phyloP scores from a whole-genome alignment of 2,329 filamentous ascomycete species.

The Aquanectria penicillioides region DNA sequence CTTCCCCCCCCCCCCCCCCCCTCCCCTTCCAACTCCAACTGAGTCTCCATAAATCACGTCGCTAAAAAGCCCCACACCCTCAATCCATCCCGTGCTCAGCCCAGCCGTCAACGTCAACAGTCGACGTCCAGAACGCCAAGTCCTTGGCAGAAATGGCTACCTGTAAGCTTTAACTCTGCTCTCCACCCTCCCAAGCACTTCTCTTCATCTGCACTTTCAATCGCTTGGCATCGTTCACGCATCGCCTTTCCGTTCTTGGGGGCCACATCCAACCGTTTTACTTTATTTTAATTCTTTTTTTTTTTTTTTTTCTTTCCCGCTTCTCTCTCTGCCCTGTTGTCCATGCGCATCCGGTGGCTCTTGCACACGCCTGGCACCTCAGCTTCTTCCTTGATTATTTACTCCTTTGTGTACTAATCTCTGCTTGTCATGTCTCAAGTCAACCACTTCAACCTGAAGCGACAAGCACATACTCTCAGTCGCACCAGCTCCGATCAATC shows the following conservation, averaged over 20 bases:
- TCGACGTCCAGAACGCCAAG: too few relatives aligned
- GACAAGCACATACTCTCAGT: constrained; percentile 54
- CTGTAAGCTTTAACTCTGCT: not conserved
- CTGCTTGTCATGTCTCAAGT: constrained; percentile 46
- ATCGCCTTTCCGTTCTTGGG: not conserved
- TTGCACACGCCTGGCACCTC: too few relatives aligned
- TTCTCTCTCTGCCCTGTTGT: not conserved
- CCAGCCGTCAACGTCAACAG: not conserved
- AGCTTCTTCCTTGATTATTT: not conserved
- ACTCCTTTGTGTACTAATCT: not conserved
- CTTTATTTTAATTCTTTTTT: constrained; percentile 17
- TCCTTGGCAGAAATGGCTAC: not conserved
- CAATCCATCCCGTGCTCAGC: constrained; percentile 6
- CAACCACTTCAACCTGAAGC: constrained; percentile 58
- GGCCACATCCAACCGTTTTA: constrained; percentile 33
- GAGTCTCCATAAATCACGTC: not conserved
- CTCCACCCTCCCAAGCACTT: not conserved
- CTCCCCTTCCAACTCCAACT: not conserved
- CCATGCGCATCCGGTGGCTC: too few relatives aligned
- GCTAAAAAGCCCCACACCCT: not conserved
- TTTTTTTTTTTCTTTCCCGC: constrained; percentile 7
- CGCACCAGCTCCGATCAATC: constrained; percentile 50
- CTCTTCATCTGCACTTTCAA: not conserved
- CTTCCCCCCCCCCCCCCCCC: not conserved
- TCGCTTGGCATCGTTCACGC: not conserved